Base-by-base conservation (phyloP, 2,329 filamentous ascomycete genomes). In the Aspergillus ustus region DNA sequence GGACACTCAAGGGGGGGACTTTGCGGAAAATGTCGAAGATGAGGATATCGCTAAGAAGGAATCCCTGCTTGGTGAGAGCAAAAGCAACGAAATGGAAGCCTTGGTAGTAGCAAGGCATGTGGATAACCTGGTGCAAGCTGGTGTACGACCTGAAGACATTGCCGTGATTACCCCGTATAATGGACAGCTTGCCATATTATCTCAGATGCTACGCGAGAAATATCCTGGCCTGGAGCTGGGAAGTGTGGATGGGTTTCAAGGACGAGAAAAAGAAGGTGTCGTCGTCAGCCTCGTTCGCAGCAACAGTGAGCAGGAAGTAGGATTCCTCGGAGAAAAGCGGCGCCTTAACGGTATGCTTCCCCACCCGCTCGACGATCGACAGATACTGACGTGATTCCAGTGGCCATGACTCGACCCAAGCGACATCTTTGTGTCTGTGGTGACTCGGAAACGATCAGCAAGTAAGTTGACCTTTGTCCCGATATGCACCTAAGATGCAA, bases 161-260 rank as follows among this genome's bases (percentile, higher is more conserved):
- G 95, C 94, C 1, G 89, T 98, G 13, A 89, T 99, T 57, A 97
- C 95, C 52, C 95, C 95, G 44, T 99, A 99, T 79, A 98, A 97
- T 79, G 95, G 92, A 15, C 95, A 96, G 86, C 85, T 97, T 40
- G 89, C 91, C 4, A 78, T 96, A 11, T 82, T 98, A 55, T 89
- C 92, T 13, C 81, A 83, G 43, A 83, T 90, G 66, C 84, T 99
- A 53, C 95, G 94, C 73, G 91, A 95, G 63, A 81, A 83, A 44
- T 96, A 90, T 70, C 90, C 91, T 0, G 92, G 90, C 13, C 87
- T 99, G 54, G 95, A 99, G 76, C 83, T 99, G n/a, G 95, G 95
- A 37, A 97, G 92, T 70, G 92, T 99, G 2, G 95, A 99, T 76
- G 95, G 94, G 2, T 99, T 99, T 75, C 95, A 99, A 77, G 95